These are phyloP conservation scores for Candolleomyces eurysporus DNA, from an alignment of 768 basidiomycete genomes.

Conservation along the genomic window DNA sequence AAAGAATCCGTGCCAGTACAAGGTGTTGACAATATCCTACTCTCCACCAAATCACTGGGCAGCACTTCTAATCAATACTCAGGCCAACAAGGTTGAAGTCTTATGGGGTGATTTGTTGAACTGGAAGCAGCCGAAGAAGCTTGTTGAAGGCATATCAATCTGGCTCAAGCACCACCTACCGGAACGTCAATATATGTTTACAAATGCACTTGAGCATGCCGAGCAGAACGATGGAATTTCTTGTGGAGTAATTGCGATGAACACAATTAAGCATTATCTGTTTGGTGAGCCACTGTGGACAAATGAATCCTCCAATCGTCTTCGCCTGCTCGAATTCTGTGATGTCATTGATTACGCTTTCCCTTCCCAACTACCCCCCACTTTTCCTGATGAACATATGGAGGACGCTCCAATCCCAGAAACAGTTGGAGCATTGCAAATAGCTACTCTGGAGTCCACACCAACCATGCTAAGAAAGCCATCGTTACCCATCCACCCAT, in stretches of 20 bases:
- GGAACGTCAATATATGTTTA: not conserved
- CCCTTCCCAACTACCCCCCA: not conserved
- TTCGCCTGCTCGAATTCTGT: not conserved
- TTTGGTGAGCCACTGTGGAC: not conserved
- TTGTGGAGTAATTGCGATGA: not conserved
- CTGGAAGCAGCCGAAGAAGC: not conserved
- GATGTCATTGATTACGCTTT: not conserved
- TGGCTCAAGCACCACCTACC: not conserved
- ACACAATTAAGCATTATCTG: not conserved
- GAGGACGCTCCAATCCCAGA: too few relatives aligned
- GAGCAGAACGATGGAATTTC: not conserved
- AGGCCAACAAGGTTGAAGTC: not conserved
- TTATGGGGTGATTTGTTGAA: not conserved
- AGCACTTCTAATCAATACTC: not conserved
- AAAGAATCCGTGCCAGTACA: not conserved
- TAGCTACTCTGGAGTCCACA: too few relatives aligned
- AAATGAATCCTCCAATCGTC: not conserved
- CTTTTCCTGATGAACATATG: not conserved
- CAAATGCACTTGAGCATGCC: not conserved
- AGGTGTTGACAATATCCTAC: not conserved
- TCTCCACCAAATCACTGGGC: not conserved
- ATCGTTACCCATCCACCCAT: too few relatives aligned
- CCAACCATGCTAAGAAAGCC: too few relatives aligned
- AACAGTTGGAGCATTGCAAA: too few relatives aligned
- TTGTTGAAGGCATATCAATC: not conserved